Evolutionary conservation across 1,284 basidiomycete genomes (phyloP), one percentile per base, ranked within the genome.

Genomic region (Sparassis latifolia): DNA sequence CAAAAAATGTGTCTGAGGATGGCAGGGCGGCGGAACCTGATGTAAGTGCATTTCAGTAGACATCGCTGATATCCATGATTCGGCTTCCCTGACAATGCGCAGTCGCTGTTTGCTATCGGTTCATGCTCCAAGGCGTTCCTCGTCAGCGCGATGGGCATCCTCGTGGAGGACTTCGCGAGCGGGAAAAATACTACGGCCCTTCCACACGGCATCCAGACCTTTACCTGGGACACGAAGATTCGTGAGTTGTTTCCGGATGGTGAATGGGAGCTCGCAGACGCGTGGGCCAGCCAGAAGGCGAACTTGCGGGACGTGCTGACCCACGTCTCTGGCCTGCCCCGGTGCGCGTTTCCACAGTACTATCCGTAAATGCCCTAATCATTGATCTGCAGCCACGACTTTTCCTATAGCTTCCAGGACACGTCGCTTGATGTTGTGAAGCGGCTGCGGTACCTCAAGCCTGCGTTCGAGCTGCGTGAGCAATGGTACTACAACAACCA

Each of bases 51-150:
- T 20, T 20, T 20, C 20, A 20, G 20, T 20, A 20, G 20, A 20
- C 20, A 20, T 20, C 20, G 20, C 20, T 20, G 20, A 20, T 20
- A 20, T 20, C 20, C 20, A 20, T 20, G 20, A 20, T 20, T 20
- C 20, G 20, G 20, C 20, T 20, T 20, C 20, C 20, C 35, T 37
- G 35, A 6, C 12, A 37, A 7, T 37, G 35, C 12, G 12, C 40
- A 75, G 74, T 66, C 71, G 0, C 55, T 70, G 29, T 74, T 75
- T 54, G 60, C 56, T 2, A 67, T 78, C 40, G 75, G 65, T 1
- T 76, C 74, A 10, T 74, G 71, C 56, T 73, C 73, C 1, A 78
- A 77, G 52, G 66, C 74, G 0, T 76, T 77, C 57, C 64, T 71
- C 0, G 62, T 66, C 0, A 55, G 68, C 2, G 59, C 71, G 0